A percentile compares a stretch with the other conserved stretches of the same genome.
Conservation (phyloP, 1,284 basidiomycete species). For the Amylostereum areolatum region DNA sequence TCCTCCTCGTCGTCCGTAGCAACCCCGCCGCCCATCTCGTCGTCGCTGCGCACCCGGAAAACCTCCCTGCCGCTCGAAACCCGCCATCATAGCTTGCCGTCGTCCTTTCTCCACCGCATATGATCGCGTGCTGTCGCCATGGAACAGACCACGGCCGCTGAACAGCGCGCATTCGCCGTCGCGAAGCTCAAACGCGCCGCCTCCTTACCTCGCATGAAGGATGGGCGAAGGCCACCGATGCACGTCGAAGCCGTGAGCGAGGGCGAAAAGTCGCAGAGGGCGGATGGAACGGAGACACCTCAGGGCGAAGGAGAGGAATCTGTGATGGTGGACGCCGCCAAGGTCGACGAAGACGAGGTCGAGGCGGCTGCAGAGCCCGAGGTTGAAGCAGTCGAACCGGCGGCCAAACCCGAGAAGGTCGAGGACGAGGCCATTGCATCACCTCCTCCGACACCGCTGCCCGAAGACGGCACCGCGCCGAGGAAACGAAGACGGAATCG, state of each 20-base stretch:
- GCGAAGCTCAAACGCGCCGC: constrained; percentile 86
- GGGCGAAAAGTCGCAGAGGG: constrained; percentile 52
- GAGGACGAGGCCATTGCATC: constrained; percentile 18
- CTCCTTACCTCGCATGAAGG: constrained; percentile 82
- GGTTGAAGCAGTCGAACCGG: constrained; percentile 13
- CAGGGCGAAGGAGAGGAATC: constrained; percentile 22
- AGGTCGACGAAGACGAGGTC: constrained; percentile 4
- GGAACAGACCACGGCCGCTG: constrained; percentile 48
- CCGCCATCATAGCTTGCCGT: too few species aligned
- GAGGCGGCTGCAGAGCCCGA: constrained; percentile 11
- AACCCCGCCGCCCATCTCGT: too few species aligned
- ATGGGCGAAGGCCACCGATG: constrained; percentile 79
- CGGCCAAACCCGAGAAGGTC: constrained; percentile 11
- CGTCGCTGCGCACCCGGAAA: too few species aligned
- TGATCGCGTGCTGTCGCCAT: constrained; percentile 14
- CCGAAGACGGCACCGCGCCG: constrained; percentile 21
- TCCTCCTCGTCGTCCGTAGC: too few species aligned
- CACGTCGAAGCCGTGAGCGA: constrained; percentile 73
- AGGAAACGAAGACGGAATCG: constrained; percentile 66
- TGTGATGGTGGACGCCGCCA: constrained; percentile 10
- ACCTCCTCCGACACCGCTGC: constrained; percentile 17
- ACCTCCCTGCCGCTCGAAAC: too few species aligned
- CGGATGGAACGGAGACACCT: constrained; percentile 19
- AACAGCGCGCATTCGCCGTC: constrained; percentile 77
- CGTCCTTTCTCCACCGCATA: too few species aligned